phyloP scores from a whole-genome alignment of 805 yeast species.

The Ascoidea asiatica region DNA sequence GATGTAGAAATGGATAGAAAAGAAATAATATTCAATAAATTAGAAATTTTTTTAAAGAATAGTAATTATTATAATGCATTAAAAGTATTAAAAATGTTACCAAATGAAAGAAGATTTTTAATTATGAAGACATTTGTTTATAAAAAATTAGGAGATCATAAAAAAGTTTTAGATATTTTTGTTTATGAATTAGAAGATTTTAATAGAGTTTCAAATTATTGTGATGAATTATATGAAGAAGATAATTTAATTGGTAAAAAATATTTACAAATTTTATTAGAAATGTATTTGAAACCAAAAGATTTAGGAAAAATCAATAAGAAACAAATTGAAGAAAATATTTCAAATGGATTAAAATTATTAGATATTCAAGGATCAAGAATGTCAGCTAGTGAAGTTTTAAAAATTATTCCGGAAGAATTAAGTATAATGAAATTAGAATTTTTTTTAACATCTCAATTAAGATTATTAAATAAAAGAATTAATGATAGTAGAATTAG shows the following conservation, averaged over 20 bases:
- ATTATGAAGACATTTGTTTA: slow-evolving; percentile 45
- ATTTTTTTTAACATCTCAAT: slow-evolving; percentile 16
- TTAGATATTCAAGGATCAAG: slow-evolving; percentile 23
- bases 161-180: slow-evolving; percentile 47
- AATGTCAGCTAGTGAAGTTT: slow-evolving; percentile 18
- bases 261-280: slow-evolving; percentile 36
- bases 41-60: slow-evolving; percentile 21
- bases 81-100: slow-evolving; percentile 17
- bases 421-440: slow-evolving; percentile 10
- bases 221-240: slow-evolving; percentile 31
- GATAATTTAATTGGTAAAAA: slow-evolving; percentile 25
- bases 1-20: slow-evolving; percentile 9
- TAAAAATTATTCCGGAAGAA: slow-evolving; percentile 2
- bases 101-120: slow-evolving; percentile 13
- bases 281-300: slow-evolving; percentile 19
- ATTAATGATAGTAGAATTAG: slow-evolving; percentile 17
- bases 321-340: slow-evolving; percentile 11
- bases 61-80: slow-evolving; percentile 26
- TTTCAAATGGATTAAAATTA: slow-evolving; percentile 19
- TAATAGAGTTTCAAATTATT: slow-evolving; percentile 45
- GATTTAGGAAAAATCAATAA: slow-evolving; percentile 8
- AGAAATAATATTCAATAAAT: slow-evolving; percentile 15
- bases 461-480: slow-evolving; percentile 15
- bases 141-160: slow-evolving; percentile 44
- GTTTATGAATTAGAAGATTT: slow-evolving; percentile 44